Base-by-base conservation (phyloP, 306 rosid genomes). In the Citrullus mucosospermus region DNA sequence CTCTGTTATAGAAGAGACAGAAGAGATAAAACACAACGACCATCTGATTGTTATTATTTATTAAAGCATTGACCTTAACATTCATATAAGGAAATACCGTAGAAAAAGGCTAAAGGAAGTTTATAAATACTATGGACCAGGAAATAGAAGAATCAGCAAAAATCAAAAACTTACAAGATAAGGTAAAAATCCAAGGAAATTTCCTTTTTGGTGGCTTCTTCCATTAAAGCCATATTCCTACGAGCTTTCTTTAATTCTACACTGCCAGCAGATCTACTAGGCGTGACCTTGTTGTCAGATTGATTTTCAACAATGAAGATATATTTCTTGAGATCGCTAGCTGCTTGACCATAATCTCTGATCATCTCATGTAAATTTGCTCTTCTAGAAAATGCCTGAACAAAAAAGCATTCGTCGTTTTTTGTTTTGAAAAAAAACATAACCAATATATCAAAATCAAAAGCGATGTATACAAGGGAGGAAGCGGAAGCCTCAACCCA, bases 381-480 rank as follows among this genome's bases (percentile, higher is more conserved):
- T 83, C 98, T 90, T 89, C 97, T 90, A 78, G 96, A 89, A 82
- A 94, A 85, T 67, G 97, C 97, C 98, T 95, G 86, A 70, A 84
- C 46, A 68, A 73, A 7, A 51, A 15, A 50, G 41, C 77, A 72
- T 70, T 14, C n/a, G 34, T 39, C 32, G 4, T 11, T 30, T 13
- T 62, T 62, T 28, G 2, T 10, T 0, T 59, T 59, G 0, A 61
- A 13, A 63, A 36, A 8, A 63, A 9, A 15, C 16, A 39, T 3
- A 38, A 66, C 70, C 44, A 34, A 62, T 62, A 36, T 62, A 17
- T 38, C 5, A 63, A n/a, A 67, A 67, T 18, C 32, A 39, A 67
- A 67, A 41, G 8, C 18, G 34, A 5, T 13, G 5, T 67, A n/a
- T 39, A 38, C 5, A 38, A 39, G 6, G 48, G 28, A 66, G 73